A percentile compares a stretch with the other conserved stretches of the same genome.
phyloP scores from a whole-genome alignment of 2,329 filamentous ascomycete species.

The Botrytis hyacinthi region DNA sequence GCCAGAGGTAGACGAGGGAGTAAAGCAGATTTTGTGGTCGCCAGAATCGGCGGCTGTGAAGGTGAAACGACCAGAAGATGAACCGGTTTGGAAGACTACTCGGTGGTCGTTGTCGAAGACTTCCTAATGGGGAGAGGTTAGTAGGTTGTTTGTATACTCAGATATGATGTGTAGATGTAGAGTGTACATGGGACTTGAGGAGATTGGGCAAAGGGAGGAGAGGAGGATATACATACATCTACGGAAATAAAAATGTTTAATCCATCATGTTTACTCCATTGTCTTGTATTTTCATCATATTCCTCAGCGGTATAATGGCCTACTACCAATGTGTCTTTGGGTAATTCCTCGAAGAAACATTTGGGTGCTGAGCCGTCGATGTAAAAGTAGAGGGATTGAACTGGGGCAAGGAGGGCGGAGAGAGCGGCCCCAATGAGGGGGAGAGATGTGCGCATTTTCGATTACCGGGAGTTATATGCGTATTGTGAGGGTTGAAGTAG shows the following conservation, averaged over 20 bases:
- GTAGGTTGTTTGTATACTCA: neutral
- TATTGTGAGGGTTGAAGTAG: neutral
- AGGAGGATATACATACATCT: slow-evolving; percentile 55
- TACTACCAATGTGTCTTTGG: slow-evolving; percentile 94
- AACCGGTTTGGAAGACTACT: slow-evolving; percentile 82
- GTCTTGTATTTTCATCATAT: slow-evolving; percentile 67
- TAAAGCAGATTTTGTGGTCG: slow-evolving; percentile 94
- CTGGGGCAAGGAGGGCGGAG: slow-evolving; percentile 55
- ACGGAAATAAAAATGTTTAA: slow-evolving; percentile 88
- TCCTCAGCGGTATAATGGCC: slow-evolving; percentile 88
- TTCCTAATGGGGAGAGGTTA: slow-evolving; percentile 53
- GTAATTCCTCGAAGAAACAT: slow-evolving; percentile 98
- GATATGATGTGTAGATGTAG: slow-evolving; percentile 7
- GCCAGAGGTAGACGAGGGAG: slow-evolving; percentile 70
- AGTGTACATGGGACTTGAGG: slow-evolving; percentile 19
- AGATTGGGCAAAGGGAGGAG: slow-evolving; percentile 1
- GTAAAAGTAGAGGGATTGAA: slow-evolving; percentile 92
- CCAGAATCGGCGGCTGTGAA: slow-evolving; percentile 94
- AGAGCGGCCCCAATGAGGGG: slow-evolving; percentile 59
- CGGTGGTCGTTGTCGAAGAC: slow-evolving; percentile 97
- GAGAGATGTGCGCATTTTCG: slow-evolving; percentile 58
- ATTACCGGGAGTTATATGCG: neutral
- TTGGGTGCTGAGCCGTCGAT: slow-evolving; percentile 82
- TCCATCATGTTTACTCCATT: slow-evolving; percentile 71
- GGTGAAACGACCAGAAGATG: slow-evolving; percentile 78